phyloP scores from a whole-genome alignment of 371 early-diverging fungal species.

The Circinella umbellata region DNA sequence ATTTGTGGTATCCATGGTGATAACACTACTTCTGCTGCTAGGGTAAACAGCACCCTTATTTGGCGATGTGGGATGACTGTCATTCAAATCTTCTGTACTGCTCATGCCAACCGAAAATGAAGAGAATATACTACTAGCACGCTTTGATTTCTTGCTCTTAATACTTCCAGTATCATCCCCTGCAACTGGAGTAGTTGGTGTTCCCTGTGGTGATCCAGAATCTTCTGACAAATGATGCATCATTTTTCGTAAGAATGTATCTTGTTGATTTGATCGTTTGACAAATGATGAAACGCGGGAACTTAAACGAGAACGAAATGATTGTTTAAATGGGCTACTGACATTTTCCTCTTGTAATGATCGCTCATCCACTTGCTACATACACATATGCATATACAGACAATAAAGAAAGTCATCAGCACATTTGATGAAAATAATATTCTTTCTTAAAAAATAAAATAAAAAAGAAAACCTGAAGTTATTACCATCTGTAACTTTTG shows the following conservation, averaged over 20 bases:
- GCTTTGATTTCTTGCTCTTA: conserved; percentile 16
- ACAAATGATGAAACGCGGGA: conserved; percentile 22
- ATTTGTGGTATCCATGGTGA: not conserved
- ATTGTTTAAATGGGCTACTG: conserved; percentile 12
- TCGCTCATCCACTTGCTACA: not conserved
- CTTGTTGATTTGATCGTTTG: conserved; percentile 26
- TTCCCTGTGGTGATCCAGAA: conserved; percentile 3
- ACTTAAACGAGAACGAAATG: conserved; percentile 15
- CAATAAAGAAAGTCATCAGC: no score
- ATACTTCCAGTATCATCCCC: conserved; percentile 18
- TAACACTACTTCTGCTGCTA: not conserved
- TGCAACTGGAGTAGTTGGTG: not conserved
- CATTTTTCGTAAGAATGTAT: conserved; percentile 18
- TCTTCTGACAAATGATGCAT: conserved; percentile 17
- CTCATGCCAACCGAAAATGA: conserved; percentile 12
- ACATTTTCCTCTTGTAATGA: not conserved
- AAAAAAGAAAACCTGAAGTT: no score
- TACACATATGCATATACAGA: no score
- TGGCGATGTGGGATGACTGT: not conserved
- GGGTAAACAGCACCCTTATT: not conserved
- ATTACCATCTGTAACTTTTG: conserved; percentile 13
- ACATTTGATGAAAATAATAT: not conserved
- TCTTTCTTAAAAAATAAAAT: not conserved
- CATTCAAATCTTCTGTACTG: conserved; percentile 9
- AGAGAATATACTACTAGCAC: conserved; percentile 21